Evolutionary conservation across 1,139 yeast genomes (phyloP), one percentile per base, ranked within the genome.

Genomic region (Protomyces lactucae-debilis): DNA sequence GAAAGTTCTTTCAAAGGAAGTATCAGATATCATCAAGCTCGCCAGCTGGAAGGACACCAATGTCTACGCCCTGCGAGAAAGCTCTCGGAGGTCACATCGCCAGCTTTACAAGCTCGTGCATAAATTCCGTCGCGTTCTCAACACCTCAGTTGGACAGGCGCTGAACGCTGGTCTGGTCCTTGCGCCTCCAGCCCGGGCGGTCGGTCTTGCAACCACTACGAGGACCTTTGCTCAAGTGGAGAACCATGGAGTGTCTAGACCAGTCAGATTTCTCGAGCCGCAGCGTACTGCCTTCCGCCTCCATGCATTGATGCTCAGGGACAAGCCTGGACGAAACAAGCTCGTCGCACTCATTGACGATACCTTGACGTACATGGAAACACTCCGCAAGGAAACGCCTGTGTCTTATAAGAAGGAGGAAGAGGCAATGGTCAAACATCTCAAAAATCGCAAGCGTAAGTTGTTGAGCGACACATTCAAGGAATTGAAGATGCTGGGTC

Each of bases 1-100:
- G 72, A 83, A 80, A 70, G 75, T 76, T 6, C 76, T 93, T 51
- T 91, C 86, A 67, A 92, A 91, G 72, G 93, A 90, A 64, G 83
- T 93, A 32, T 80, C 84, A 54, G 99, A 95, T 67, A 86, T 91
- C 3, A 90, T 93, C 59, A 77, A 90, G 60, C 79, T 95, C 37
- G 97, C 98, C 0, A 88, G 97, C 72, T 95, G 99, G 98, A 91
- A 92, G 71, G 99, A 95, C 76, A 93, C 92, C 12, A 95, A 95
- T 72, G 85, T 91, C 57, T 95, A 87, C 72, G 97, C 99, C 0
- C 80, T 95, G 70, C 90, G 89, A 70, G 97, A 92, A 75, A 89
- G 97, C 76, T 93, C 99, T 3, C 85, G 89, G 69, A 83, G 86
- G 64, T 91, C 98, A 0, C 99, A 95, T 73, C 83, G 85, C 68